These are phyloP conservation scores for Miscanthus sacchariflorus DNA, from an alignment of 202 grass and related monocot species.

Conservation along the genomic window DNA sequence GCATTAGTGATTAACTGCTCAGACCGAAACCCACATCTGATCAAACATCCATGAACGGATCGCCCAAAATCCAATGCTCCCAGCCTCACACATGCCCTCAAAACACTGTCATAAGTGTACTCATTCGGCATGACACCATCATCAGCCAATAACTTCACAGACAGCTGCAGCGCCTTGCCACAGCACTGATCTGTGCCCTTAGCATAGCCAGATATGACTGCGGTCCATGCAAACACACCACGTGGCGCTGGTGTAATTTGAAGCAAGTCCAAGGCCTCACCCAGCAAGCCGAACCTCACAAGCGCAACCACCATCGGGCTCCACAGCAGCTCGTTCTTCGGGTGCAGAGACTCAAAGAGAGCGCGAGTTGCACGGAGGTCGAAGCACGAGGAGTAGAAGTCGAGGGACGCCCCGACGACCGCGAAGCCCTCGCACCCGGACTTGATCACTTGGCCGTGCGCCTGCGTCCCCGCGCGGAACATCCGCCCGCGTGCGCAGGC, in stretches of 20 bases:
- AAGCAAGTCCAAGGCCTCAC: slow-evolving; percentile 52
- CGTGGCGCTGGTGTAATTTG: slow-evolving; percentile 44
- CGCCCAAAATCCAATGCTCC: slow-evolving; percentile 49
- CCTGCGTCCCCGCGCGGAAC: slow-evolving; percentile 39
- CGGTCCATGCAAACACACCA: slow-evolving; percentile 57
- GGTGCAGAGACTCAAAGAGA: slow-evolving; percentile 44
- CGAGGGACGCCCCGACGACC: slow-evolving; percentile 46
- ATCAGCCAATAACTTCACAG: slow-evolving; percentile 41
- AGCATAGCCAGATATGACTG: slow-evolving; percentile 57
- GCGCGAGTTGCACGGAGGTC: slow-evolving; percentile 13
- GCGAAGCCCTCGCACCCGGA: slow-evolving; percentile 40
- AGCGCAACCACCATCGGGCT: slow-evolving; percentile 62
- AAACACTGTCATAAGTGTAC: slow-evolving; percentile 55
- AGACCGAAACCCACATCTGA: slow-evolving; percentile 41
- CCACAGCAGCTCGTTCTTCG: slow-evolving; percentile 50
- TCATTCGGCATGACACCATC: slow-evolving; percentile 44
- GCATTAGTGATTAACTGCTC: slow-evolving; percentile 59
- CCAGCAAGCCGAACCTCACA: slow-evolving; percentile 57
- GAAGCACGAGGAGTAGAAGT: slow-evolving; percentile 61
- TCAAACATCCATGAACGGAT: slow-evolving; percentile 55
- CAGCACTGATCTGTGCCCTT: slow-evolving; percentile 17
- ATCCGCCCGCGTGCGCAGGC: slow-evolving; percentile 51
- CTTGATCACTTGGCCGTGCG: slow-evolving; percentile 54
- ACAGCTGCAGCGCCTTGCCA: slow-evolving; percentile 46
- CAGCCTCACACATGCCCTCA: slow-evolving; percentile 60